Evolutionary conservation across 2,329 filamentous ascomycete genomes (phyloP).

Genomic region (Metarhizium anisopliae): DNA sequence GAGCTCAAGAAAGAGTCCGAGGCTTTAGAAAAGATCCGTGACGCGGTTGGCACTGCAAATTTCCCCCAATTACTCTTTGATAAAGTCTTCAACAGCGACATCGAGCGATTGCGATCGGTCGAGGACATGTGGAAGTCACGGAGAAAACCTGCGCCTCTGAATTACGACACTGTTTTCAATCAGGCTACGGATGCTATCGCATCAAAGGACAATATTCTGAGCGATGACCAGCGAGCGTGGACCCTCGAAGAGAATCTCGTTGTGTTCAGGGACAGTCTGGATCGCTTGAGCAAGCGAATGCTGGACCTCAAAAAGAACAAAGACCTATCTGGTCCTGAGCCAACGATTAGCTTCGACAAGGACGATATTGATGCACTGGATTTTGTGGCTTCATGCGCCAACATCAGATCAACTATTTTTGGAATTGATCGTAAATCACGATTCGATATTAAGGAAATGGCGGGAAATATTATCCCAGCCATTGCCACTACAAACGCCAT

Average conservation of each 20-base stretch:
- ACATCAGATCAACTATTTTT: conserved; percentile 83
- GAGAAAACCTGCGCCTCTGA: conserved; percentile 62
- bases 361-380: conserved; percentile 92
- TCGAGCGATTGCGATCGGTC: conserved; percentile 73
- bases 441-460: conserved; percentile 98
- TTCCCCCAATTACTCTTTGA: conserved; percentile 79
- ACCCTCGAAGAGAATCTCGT: conserved; percentile 72
- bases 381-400: conserved; percentile 85
- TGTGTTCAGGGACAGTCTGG: conserved; percentile 79
- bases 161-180: conserved; percentile 53
- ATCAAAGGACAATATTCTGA: conserved; percentile 43
- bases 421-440: conserved; percentile 81
- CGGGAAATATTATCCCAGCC: conserved; percentile 96
- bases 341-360: conserved; percentile 85
- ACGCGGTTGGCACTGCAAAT: conserved; percentile 66
- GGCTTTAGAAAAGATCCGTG: conserved; percentile 73
- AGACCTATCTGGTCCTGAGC: conserved; percentile 40
- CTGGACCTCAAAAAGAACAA: conserved; percentile 48
- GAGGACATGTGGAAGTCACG: conserved; percentile 94
- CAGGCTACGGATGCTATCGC: conserved; percentile 41
- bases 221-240: conserved; percentile 71
- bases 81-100: conserved; percentile 85
- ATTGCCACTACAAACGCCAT: conserved; percentile 98
- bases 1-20: conserved; percentile 78
- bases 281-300: conserved; percentile 66